A percentile compares a stretch with the other conserved stretches of the same genome.
Evolutionary conservation across 2,329 filamentous ascomycete genomes (phyloP).

Genomic region (Talaromyces piceae): DNA sequence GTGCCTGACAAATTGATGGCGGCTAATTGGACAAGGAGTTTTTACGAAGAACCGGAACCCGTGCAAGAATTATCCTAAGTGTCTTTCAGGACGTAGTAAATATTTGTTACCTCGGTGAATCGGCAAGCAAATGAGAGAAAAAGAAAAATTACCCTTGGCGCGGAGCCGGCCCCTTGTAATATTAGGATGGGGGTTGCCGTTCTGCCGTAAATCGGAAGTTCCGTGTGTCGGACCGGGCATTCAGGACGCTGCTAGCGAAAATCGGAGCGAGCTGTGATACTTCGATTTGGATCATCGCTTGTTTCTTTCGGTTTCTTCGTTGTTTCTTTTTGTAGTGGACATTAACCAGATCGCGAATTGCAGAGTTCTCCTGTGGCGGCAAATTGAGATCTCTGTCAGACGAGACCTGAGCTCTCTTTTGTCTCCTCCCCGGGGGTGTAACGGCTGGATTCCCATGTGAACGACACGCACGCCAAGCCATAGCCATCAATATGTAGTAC

Average conservation of each 20-base stretch:
- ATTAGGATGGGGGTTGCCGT: not conserved
- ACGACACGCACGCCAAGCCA: not conserved
- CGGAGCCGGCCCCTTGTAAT: constrained; percentile 2
- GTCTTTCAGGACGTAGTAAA: not conserved
- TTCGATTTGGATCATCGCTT: not conserved
- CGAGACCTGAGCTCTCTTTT: not conserved
- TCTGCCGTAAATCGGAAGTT: constrained; percentile 13
- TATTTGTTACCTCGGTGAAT: constrained; percentile 9
- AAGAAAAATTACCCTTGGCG: constrained; percentile 7
- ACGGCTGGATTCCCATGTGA: not conserved
- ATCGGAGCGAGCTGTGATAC: constrained; percentile 6
- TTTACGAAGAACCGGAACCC: not conserved
- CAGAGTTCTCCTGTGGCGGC: not conserved
- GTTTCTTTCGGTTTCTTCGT: too few species aligned
- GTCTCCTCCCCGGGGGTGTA: not conserved
- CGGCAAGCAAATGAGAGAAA: too few species aligned
- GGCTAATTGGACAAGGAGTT: not conserved
- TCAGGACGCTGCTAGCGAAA: constrained; percentile 10
- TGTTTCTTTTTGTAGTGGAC: not conserved
- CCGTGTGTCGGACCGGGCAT: constrained; percentile 3
- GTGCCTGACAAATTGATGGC: not conserved
- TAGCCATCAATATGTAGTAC: not conserved
- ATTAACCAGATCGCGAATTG: not conserved
- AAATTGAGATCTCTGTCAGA: not conserved
- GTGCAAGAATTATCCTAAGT: not conserved